Percentiles rank a stretch among this genome's conserved stretches.
Conservation (phyloP, 805 yeast species). For the Candida sakaeoensis region DNA sequence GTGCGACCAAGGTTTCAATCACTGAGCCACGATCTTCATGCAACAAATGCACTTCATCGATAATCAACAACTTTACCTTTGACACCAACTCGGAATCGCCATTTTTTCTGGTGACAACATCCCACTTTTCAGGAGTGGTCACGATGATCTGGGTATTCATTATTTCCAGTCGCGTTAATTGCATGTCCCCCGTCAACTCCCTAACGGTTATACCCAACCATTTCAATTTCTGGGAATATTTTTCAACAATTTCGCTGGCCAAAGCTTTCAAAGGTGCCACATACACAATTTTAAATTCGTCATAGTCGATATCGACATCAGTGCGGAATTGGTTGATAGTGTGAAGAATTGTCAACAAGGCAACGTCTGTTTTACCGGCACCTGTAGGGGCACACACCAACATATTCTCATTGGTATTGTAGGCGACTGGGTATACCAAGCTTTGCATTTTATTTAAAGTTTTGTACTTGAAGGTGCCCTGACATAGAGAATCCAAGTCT, state of each 20-base stretch:
- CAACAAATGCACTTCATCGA: conserved; percentile 93
- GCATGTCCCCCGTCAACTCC: conserved; percentile 90
- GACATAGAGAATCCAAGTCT: conserved; percentile 74
- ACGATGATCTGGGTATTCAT: conserved; percentile 76
- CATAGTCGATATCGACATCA: conserved; percentile 67
- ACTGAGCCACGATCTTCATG: conserved; percentile 99
- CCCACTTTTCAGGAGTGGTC: conserved; percentile 98
- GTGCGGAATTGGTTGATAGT: conserved; percentile 70
- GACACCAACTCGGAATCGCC: conserved; percentile 85
- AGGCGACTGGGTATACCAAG: conserved; percentile 86
- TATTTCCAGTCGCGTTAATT: conserved; percentile 72
- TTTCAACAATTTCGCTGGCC: conserved; percentile 96
- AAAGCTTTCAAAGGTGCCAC: conserved; percentile 92
- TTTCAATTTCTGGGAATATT: conserved; percentile 67
- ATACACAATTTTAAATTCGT: conserved; percentile 85
- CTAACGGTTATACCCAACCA: conserved; percentile 87
- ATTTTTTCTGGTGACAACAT: conserved; percentile 90
- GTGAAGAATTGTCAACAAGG: conserved; percentile 73
- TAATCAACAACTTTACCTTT: conserved; percentile 79
- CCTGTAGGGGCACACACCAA: conserved; percentile 97
- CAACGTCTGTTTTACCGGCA: conserved; percentile 96
- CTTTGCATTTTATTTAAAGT: conserved; percentile 86
- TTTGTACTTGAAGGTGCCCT: conserved; percentile 78
- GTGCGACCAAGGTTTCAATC: conserved; percentile 89
- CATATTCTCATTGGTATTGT: conserved; percentile 91